Evolutionary conservation across 495 filamentous ascomycete species (phyloP).

Genomic region (Daldinia loculata): DNA sequence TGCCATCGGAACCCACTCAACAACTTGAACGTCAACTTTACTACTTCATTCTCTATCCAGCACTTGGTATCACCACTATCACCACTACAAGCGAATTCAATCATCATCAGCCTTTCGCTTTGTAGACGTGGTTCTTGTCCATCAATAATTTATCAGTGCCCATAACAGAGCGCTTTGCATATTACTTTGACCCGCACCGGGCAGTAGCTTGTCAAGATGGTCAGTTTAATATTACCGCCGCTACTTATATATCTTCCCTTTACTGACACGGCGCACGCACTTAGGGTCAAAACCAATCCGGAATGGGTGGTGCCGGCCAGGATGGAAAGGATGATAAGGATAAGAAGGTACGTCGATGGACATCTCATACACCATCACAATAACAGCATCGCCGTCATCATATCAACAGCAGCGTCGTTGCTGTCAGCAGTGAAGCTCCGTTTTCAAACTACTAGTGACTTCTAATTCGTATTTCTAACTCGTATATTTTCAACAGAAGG

Average conservation of each 20-base stretch:
- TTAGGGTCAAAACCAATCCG: constrained; percentile 89
- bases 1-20: neutral
- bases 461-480: neutral
- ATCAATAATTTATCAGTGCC: neutral
- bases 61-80: constrained; percentile 1
- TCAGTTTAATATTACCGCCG: constrained; percentile 15
- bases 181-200: neutral
- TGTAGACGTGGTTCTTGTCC: neutral
- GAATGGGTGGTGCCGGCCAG: constrained; percentile 76
- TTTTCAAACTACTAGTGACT: neutral
- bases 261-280: neutral
- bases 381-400: neutral
- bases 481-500: constrained; percentile 71
- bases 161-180: neutral
- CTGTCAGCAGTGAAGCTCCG: neutral
- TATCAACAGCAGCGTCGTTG: neutral
- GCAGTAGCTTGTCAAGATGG: constrained; percentile 40
- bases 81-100: neutral
- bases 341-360: constrained; percentile 77
- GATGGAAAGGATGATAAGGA: constrained; percentile 89
- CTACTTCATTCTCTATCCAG: neutral
- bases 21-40: neutral
- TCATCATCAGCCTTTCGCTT: neutral
- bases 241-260: neutral
- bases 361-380: neutral